Base-by-base conservation (phyloP, 2,329 filamentous ascomycete genomes). In the Penicillium decumbens region DNA sequence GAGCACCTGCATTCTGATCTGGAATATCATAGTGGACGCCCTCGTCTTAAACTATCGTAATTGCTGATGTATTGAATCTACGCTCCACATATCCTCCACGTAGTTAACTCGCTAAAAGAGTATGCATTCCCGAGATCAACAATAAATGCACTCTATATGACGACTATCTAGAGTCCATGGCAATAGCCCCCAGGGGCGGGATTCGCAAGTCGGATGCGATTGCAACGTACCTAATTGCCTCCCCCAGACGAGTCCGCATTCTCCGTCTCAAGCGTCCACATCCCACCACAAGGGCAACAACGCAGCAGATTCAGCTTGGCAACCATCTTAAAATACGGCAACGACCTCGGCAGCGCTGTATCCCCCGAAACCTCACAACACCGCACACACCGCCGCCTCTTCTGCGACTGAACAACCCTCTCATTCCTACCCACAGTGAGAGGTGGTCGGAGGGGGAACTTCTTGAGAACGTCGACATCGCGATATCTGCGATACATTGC, bases 351-450 rank as follows among this genome's bases (percentile, higher is more conserved):
- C 13, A 70, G 58, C n/a, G 62, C 63, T 23, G 79, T 69, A 54
- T 87, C 82, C 59, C 84, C 83, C 75, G 86, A 85, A n/a, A 85
- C 75, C 42, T 80, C 75, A 39, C 80, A 77, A 64, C 84, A 88
- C 33, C 84, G 74, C 18, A 80, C 79, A 60, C 80, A 84, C 35
- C 75, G 70, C 45, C 78, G 71, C 68, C 74, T 54, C 37, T 54
- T 59, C 28, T 46, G 24, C 43, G 48, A 39, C 45, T 47, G 50
- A 8, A 49, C 41, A 24, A 54, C 43, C 3, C 47, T 42, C 6
- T 41, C 53, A 43, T 51, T 43, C 25, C 39, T 39, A 0, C 52
- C 50, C n/a, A 54, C 39, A 18, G 50, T 41, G 15, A 57, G 27
- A 24, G 49, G 46, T 42, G 56, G 44, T 40, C 60, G 47, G 23